Conservation (phyloP, 1,284 basidiomycete species). For the Rugosomyces carneus region DNA sequence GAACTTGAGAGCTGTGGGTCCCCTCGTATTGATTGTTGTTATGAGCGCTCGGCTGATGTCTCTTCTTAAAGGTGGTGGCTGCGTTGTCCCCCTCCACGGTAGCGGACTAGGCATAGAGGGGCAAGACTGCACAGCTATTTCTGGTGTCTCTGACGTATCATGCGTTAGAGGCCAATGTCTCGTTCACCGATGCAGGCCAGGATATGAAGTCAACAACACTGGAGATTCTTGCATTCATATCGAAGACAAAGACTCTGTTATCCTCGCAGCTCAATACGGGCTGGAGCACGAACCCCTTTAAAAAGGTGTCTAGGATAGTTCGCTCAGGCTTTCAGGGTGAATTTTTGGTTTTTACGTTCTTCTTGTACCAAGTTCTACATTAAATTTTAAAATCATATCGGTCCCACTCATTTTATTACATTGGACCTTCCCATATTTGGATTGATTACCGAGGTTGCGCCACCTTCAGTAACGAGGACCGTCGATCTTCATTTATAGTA, state of each 20-base stretch:
- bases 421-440: too few relatives aligned
- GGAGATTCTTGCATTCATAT: constrained; percentile 22
- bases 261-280: constrained; percentile 19
- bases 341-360: background rate
- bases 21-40: background rate
- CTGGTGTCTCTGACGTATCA: constrained; percentile 42
- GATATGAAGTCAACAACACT: constrained; percentile 30
- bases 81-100: constrained; percentile 29
- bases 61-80: constrained; percentile 41
- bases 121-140: constrained; percentile 44
- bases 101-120: constrained; percentile 18
- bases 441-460: too few relatives aligned
- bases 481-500: too few relatives aligned
- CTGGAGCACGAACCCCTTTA: constrained; percentile 17
- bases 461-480: too few relatives aligned
- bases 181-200: constrained; percentile 39
- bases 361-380: too few relatives aligned
- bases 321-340: background rate
- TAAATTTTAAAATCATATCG: too few relatives aligned
- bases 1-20: constrained; percentile 52
- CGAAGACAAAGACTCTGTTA: constrained; percentile 17
- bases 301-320: background rate
- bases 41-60: background rate
- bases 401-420: too few relatives aligned
- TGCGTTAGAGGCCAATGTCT: constrained; percentile 41